phyloP scores from a whole-genome alignment of 371 early-diverging fungal species.

The Fennellomyces sp. region DNA sequence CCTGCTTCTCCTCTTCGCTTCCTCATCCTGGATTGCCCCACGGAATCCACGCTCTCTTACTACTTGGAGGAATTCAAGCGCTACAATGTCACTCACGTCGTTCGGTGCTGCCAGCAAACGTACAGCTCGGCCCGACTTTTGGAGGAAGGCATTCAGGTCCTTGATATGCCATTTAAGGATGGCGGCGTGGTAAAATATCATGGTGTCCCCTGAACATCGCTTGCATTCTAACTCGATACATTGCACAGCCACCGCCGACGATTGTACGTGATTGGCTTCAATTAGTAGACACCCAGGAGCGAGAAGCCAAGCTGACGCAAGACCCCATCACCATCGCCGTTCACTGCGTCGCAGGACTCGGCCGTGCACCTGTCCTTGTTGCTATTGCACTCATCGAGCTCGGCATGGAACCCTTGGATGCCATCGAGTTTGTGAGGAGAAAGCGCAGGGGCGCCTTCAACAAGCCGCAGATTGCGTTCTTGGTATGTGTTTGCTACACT shows the following conservation, averaged over 20 bases:
- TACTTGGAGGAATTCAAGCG: constrained; percentile 77
- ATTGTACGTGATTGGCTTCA: constrained; percentile 75
- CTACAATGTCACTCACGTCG: constrained; percentile 80
- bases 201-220: neutral
- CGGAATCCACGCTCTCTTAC: constrained; percentile 74
- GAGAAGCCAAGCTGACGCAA: constrained; percentile 32
- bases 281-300: constrained; percentile 57
- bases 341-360: constrained; percentile 86
- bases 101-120: constrained; percentile 90
- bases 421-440: constrained; percentile 72
- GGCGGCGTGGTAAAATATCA: constrained; percentile 60
- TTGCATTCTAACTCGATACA: too few species aligned
- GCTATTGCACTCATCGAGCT: constrained; percentile 81
- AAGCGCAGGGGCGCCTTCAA: constrained; percentile 85
- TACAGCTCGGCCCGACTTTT: constrained; percentile 65
- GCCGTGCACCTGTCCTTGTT: constrained; percentile 73
- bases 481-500: constrained; percentile 48
- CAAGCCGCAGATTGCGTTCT: constrained; percentile 74
- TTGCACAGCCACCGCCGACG: constrained; percentile 61
- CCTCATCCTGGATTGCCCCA: constrained; percentile 88
- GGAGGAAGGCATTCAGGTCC: constrained; percentile 68
- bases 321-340: constrained; percentile 70
- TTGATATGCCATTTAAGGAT: constrained; percentile 84
- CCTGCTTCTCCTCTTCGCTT: constrained; percentile 63
- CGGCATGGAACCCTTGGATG: constrained; percentile 78